Evolutionary conservation across 257 asterid genomes (phyloP).

Genomic region (Ocimum tenuiflorum): DNA sequence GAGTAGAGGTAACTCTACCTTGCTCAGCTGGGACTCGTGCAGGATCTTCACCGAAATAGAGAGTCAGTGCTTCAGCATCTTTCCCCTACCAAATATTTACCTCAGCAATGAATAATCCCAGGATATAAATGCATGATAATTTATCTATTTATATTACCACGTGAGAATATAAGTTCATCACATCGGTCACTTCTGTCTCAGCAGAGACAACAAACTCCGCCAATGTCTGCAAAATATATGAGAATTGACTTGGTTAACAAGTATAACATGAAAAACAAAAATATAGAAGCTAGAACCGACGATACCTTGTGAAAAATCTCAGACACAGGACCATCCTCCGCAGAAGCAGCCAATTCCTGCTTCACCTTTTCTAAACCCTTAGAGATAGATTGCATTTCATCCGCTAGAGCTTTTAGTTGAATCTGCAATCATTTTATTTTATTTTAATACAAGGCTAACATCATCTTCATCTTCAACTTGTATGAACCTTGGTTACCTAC

Average conservation of each 20-base stretch:
- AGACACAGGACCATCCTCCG: conserved; percentile 82
- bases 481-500: no score
- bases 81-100: conserved; percentile 61
- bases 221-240: conserved; percentile 40
- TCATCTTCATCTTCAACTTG: no score
- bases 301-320: conserved; percentile 66
- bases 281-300: background rate
- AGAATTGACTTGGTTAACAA: no score
- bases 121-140: conserved; percentile 1
- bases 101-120: background rate
- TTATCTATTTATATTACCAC: conserved; percentile 47
- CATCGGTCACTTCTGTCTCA: conserved; percentile 63
- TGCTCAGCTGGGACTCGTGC: conserved; percentile 81
- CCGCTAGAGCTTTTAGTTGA: conserved; percentile 83
- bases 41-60: conserved; percentile 93
- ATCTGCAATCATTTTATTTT: no score
- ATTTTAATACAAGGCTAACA: no score
- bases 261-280: no score
- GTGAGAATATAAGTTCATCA: conserved; percentile 51
- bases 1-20: no score
- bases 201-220: conserved; percentile 61
- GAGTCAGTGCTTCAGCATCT: conserved; percentile 74
- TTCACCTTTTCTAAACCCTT: conserved; percentile 88
- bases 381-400: conserved; percentile 86
- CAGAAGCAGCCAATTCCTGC: conserved; percentile 75